A percentile compares a stretch with the other conserved stretches of the same genome.
Conservation (phyloP, 139 green algal species). For the Diplosphaera chodatii region DNA sequence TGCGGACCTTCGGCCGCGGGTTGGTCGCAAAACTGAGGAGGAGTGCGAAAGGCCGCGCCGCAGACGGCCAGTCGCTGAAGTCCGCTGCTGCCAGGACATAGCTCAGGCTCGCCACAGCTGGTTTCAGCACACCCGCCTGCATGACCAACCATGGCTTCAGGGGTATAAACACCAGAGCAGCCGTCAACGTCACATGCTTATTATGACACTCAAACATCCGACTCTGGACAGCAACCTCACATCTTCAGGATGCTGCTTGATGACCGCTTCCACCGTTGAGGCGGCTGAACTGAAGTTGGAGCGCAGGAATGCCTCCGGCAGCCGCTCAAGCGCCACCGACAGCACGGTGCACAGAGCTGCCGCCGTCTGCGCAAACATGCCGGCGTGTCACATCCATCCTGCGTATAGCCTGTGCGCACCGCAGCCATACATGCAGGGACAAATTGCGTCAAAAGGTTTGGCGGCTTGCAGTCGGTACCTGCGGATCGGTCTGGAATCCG, state of each 20-base stretch:
- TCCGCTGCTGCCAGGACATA: constrained; percentile 52
- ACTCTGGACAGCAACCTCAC: too few species aligned
- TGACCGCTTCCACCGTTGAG: constrained; percentile 30
- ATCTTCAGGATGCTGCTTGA: constrained; percentile 36
- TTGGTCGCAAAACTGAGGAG: constrained; percentile 46
- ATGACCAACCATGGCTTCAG: too few species aligned
- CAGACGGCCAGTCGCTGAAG: constrained; percentile 30
- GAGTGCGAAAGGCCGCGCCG: constrained; percentile 19
- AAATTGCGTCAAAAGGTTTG: neutral
- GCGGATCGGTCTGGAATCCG: neutral
- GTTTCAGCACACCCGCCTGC: constrained; percentile 41
- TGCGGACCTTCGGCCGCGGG: constrained; percentile 66
- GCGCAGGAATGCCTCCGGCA: constrained; percentile 52
- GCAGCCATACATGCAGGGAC: neutral
- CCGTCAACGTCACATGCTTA: too few species aligned
- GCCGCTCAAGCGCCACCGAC: constrained; percentile 35
- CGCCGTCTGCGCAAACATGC: constrained; percentile 30
- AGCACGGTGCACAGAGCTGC: constrained; percentile 64
- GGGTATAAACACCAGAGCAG: too few species aligned
- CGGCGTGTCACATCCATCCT: neutral
- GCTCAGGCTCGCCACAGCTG: constrained; percentile 47
- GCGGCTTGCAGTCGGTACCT: neutral
- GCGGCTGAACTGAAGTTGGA: constrained; percentile 40
- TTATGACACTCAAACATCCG: too few species aligned
- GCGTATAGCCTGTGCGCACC: neutral